Percentiles rank a stretch among this genome's conserved stretches.
Evolutionary conservation across 371 early-diverging fungal species (phyloP).

Genomic region (Mucor ambiguus): DNA sequence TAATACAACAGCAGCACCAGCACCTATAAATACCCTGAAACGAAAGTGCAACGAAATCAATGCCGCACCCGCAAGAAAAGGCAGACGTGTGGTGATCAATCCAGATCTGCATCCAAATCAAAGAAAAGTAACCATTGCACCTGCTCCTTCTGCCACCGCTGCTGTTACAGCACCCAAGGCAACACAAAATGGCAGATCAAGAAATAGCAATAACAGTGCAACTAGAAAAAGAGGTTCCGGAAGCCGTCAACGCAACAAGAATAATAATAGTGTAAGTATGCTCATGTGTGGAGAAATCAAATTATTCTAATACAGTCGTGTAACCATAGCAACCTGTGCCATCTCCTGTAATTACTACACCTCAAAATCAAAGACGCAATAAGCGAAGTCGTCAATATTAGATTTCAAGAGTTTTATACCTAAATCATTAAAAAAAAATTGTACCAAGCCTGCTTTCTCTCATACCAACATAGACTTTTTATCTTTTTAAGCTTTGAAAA

Average conservation of each 20-base stretch:
- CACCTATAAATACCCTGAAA: background rate
- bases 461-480: no score
- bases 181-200: background rate
- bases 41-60: background rate
- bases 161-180: background rate
- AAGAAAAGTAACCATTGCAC: slow-evolving; percentile 3
- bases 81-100: background rate
- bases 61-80: background rate
- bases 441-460: background rate
- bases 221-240: slow-evolving; percentile 10
- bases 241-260: background rate
- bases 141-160: background rate
- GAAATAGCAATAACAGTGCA: slow-evolving; percentile 5
- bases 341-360: background rate
- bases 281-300: background rate
- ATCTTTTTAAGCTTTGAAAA: no score
- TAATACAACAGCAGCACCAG: background rate
- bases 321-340: background rate
- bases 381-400: background rate
- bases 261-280: background rate
- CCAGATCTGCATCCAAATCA: background rate
- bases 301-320: background rate
- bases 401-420: background rate
- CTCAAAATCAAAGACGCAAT: background rate
- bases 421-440: background rate